Percentiles rank a stretch among this genome's conserved stretches.
Evolutionary conservation across 2,329 filamentous ascomycete genomes (phyloP).

Genomic region (Neofusicoccum sp.): DNA sequence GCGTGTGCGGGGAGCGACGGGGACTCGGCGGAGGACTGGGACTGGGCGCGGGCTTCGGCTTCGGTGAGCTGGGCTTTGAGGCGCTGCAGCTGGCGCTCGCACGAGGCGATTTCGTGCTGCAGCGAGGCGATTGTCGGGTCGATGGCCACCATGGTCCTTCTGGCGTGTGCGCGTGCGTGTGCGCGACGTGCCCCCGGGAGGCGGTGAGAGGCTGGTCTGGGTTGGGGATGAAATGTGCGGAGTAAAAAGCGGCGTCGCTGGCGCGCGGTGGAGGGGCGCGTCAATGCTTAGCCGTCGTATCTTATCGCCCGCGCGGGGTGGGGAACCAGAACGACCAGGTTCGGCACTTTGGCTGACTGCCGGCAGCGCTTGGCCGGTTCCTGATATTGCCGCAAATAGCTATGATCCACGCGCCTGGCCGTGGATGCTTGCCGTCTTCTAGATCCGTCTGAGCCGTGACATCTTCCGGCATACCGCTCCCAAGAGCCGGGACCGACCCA

Average conservation of each 20-base stretch:
- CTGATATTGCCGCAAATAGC: not conserved
- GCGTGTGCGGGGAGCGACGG: constrained; percentile 25
- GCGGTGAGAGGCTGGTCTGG: too few relatives aligned
- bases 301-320: not conserved
- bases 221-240: too few relatives aligned
- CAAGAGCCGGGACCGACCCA: too few relatives aligned
- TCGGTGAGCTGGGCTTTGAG: constrained; percentile 46
- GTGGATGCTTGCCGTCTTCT: too few relatives aligned
- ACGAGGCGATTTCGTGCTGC: constrained; percentile 45
- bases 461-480: too few relatives aligned
- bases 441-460: too few relatives aligned
- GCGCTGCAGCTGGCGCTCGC: constrained; percentile 44
- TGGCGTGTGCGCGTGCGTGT: too few relatives aligned
- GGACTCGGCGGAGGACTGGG: constrained; percentile 27
- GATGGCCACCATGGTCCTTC: constrained; percentile 3
- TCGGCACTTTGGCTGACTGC: constrained; percentile 6
- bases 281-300: not conserved
- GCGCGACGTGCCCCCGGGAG: too few relatives aligned
- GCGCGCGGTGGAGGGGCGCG: too few relatives aligned
- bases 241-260: too few relatives aligned
- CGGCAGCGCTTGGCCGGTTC: constrained; percentile 9
- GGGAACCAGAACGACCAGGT: constrained; percentile 7
- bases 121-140: constrained; percentile 36
- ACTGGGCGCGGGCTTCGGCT: constrained; percentile 39
- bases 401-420: not conserved